These are phyloP conservation scores for Serendipita vermifera DNA, from an alignment of 768 basidiomycete species.

Conservation along the genomic window DNA sequence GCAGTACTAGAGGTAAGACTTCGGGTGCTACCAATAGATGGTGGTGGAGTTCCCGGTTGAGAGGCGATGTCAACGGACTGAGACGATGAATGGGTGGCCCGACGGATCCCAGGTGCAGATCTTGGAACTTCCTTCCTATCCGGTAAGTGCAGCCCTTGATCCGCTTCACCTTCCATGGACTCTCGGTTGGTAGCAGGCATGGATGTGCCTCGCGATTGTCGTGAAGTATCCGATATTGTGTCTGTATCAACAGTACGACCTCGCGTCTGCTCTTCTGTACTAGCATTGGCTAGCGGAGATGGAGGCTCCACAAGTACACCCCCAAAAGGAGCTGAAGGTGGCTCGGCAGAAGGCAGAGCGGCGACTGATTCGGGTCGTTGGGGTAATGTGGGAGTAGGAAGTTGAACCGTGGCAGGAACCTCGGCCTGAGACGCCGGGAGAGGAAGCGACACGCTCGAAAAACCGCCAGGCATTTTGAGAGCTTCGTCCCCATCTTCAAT, in stretches of 20 bases:
- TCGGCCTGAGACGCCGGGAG: background rate
- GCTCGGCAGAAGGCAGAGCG: background rate
- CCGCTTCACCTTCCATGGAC: background rate
- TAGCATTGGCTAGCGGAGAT: too few relatives aligned
- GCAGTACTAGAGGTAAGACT: conserved; percentile 17
- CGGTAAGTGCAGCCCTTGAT: background rate
- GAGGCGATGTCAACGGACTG: background rate
- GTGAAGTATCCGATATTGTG: background rate
- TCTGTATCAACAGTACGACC: background rate
- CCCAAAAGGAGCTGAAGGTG: background rate
- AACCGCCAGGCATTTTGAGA: conserved; percentile 9
- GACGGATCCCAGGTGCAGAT: background rate
- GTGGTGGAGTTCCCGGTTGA: conserved; percentile 21
- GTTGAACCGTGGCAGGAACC: background rate
- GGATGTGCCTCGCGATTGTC: background rate
- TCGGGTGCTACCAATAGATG: conserved; percentile 23
- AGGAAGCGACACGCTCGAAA: conserved; percentile 1
- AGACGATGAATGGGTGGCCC: background rate
- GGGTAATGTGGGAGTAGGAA: background rate
- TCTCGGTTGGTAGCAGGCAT: background rate
- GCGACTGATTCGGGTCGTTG: background rate
- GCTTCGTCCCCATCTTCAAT: background rate
- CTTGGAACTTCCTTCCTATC: background rate
- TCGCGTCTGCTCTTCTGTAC: too few relatives aligned
- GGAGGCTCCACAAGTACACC: background rate